These are phyloP conservation scores for Ophiostoma tasmaniense DNA, from an alignment of 2,329 filamentous ascomycete genomes.

Conservation along the genomic window DNA sequence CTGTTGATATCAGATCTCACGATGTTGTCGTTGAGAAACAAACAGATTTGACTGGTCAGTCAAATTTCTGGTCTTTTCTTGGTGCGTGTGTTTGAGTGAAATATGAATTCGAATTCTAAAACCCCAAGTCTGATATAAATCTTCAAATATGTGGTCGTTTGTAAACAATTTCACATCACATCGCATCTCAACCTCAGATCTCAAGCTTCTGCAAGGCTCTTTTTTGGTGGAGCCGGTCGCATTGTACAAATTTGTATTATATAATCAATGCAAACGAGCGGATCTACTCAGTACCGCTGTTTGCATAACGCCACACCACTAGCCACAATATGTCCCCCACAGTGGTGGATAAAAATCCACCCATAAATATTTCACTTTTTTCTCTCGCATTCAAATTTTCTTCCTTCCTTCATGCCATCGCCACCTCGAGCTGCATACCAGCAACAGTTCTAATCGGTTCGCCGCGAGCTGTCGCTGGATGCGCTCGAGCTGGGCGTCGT, in stretches of 20 bases:
- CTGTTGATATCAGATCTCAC: neutral
- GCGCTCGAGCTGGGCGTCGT: neutral
- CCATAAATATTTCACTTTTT: constrained; percentile 10
- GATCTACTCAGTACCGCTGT: neutral
- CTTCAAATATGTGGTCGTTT: neutral
- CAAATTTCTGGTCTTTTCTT: neutral
- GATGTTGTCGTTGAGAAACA: neutral
- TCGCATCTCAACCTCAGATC: neutral
- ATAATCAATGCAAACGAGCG: neutral
- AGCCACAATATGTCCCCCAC: constrained; percentile 11
- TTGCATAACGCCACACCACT: constrained; percentile 5
- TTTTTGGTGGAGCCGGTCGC: neutral
- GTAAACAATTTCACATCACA: neutral
- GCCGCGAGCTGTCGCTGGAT: neutral
- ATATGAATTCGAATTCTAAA: neutral
- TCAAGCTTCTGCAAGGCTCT: constrained; percentile 8
- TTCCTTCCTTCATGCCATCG: constrained; percentile 1
- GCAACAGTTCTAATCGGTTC: neutral
- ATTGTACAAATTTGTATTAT: neutral
- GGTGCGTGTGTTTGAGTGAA: neutral
- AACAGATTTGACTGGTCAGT: neutral
- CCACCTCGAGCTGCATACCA: neutral
- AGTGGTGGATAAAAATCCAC: constrained; percentile 13
- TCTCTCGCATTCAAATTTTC: constrained; percentile 11
- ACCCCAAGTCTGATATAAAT: neutral